Evolutionary conservation across 768 basidiomycete species (phyloP).

Genomic region (Mycena rebaudengoi): DNA sequence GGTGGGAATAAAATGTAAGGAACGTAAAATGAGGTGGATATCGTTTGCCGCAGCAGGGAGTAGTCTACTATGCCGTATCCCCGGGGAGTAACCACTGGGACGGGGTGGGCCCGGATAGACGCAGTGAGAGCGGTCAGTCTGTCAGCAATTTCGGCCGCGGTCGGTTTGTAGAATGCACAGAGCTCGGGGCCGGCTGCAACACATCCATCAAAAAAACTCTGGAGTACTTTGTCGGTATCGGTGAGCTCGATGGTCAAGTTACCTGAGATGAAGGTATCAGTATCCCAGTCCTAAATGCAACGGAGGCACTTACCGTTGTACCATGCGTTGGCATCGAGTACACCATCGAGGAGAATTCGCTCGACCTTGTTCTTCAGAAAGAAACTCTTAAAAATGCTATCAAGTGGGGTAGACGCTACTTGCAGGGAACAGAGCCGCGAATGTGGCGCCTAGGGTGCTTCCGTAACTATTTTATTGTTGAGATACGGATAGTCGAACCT

Average conservation of each 20-base stretch:
- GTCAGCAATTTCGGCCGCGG: slow-evolving; percentile 25
- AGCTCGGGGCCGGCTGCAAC: slow-evolving; percentile 29
- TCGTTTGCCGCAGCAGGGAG: slow-evolving; percentile 22
- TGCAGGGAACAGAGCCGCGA: slow-evolving; percentile 47
- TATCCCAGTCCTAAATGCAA: slow-evolving; percentile 16
- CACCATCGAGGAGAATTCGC: slow-evolving; percentile 44
- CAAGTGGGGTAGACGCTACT: neutral
- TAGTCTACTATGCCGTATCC: slow-evolving; percentile 37
- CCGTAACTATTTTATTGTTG: slow-evolving; percentile 33
- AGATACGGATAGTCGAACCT: neutral
- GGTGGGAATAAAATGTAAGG: slow-evolving; percentile 27
- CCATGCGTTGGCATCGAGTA: slow-evolving; percentile 31
- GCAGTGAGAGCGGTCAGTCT: slow-evolving; percentile 27
- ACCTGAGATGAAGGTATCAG: slow-evolving; percentile 2
- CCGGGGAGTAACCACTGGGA: slow-evolving; percentile 27
- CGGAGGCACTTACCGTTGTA: slow-evolving; percentile 23
- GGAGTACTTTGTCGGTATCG: slow-evolving; percentile 33
- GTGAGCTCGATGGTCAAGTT: slow-evolving; percentile 30
- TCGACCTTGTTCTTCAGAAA: slow-evolving; percentile 39
- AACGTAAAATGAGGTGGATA: slow-evolving; percentile 33
- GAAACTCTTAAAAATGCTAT: neutral
- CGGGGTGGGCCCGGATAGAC: slow-evolving; percentile 25
- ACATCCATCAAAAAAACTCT: slow-evolving; percentile 34
- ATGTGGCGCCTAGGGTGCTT: slow-evolving; percentile 39
- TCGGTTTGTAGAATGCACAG: slow-evolving; percentile 35